Base-by-base conservation (phyloP, 805 yeast genomes). In the Kazachstania bromeliacearum region DNA sequence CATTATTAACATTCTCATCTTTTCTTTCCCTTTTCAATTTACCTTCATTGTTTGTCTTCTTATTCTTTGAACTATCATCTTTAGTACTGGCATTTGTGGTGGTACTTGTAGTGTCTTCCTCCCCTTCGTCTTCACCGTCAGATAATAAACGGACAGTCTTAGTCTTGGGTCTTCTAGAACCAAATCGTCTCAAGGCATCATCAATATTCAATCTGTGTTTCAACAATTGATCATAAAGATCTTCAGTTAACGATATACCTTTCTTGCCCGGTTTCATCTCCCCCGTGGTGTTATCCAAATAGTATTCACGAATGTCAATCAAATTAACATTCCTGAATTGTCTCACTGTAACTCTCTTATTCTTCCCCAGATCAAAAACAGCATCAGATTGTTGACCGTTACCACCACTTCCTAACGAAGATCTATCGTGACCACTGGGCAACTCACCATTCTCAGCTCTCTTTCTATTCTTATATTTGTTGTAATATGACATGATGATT, bases 221-320 rank as follows among this genome's bases (percentile, higher is more conserved):
- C 37, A 59, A 33, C 24, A 59, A 41, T 31, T 57, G 60, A 36
- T 59, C 64, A 39, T 58, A 59, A 26, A 57, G 45, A 39, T 59
- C 64, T 34, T 59, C 64, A 6, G 64, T 59, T 36, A 59, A 42
- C 5, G 63, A 58, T 6, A 59, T 59, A 14, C 64, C 79, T 59
- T 88, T 88, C 51, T 76, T 79, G 1, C 95, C 94, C 0, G 97
- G 97, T 41, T 69, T 69, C 63, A 70, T 66, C 41, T 76, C 79
- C 5, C 79, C 79, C 7, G 64, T 61, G 3, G 65, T 57, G n/a
- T 66, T 62, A 34, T 76, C 73, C 35, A 66, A 67, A 57, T 85
- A 88, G 61, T 67, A 85, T 55, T 88, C 96, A 40, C 97, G 71
- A 36, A 88, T 82, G 50, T 88, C 95, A 10, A 89, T 75, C 45